Conservation (phyloP, 805 yeast genomes). For the Henningerozyma blattae region DNA sequence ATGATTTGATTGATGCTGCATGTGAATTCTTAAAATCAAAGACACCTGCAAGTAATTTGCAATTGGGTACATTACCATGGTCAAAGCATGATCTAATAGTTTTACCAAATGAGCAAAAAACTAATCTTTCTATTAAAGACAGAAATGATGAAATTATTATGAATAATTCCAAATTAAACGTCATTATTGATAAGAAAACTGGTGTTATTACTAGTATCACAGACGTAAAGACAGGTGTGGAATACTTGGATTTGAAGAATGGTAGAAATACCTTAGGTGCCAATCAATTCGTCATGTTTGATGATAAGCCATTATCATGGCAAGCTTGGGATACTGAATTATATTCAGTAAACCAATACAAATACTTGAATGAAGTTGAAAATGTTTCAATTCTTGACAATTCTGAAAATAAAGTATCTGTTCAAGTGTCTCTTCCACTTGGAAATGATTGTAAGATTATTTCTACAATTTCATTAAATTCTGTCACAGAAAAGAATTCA, state of each 20-base stretch:
- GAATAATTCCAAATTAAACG: constrained; percentile 50
- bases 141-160: constrained; percentile 35
- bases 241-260: constrained; percentile 48
- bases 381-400: constrained; percentile 27
- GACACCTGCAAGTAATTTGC: constrained; percentile 1
- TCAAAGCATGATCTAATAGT: constrained; percentile 20
- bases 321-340: constrained; percentile 98
- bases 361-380: constrained; percentile 30
- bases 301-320: constrained; percentile 83
- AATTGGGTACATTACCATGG: constrained; percentile 59
- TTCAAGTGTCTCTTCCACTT: constrained; percentile 50
- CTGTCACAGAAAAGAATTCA: constrained; percentile 28
- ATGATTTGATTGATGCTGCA: constrained; percentile 40
- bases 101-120: constrained; percentile 14
- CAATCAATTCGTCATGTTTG: constrained; percentile 69
- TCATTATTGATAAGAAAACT: constrained; percentile 40
- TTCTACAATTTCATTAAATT: constrained; percentile 55
- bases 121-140: constrained; percentile 4
- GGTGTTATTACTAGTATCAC: constrained; percentile 51
- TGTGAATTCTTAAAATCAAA: constrained; percentile 29
- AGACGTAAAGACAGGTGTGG: constrained; percentile 48
- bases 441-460: constrained; percentile 45
- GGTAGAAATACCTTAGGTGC: constrained; percentile 54
- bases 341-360: constrained; percentile 65
- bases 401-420: constrained; percentile 45